A percentile compares a stretch with the other conserved stretches of the same genome.
Conservation (phyloP, 257 asterid genomes). For the Scutellaria galericulata region DNA sequence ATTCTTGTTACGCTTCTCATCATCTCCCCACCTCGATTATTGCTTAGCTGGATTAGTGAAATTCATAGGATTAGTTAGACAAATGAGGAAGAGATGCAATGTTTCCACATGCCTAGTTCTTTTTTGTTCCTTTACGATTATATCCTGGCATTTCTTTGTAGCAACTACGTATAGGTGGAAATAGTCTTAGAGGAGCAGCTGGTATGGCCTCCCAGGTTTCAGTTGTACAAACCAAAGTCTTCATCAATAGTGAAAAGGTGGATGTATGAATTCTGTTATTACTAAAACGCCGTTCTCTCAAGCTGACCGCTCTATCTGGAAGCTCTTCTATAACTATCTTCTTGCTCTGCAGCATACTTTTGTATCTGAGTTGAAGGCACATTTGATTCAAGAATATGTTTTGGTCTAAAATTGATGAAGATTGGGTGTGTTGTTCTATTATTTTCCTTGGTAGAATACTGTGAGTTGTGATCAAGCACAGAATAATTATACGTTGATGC, state of each 20-base stretch:
- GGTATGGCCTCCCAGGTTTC: slow-evolving; percentile 26
- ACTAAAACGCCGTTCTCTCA: not conserved
- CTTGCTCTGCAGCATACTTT: not conserved
- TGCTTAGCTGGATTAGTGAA: slow-evolving; percentile 48
- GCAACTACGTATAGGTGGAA: slow-evolving; percentile 26
- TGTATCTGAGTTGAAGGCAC: not conserved
- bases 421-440: not conserved
- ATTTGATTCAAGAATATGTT: not conserved
- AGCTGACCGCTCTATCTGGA: not conserved
- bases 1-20: slow-evolving; percentile 34
- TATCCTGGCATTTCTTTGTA: not conserved
- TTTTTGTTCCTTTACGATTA: slow-evolving; percentile 3
- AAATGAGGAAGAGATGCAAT: slow-evolving; percentile 41
- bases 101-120: slow-evolving; percentile 29
- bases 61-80: slow-evolving; percentile 51
- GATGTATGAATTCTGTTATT: not conserved
- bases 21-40: slow-evolving; percentile 45
- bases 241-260: slow-evolving; percentile 31
- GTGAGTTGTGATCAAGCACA: slow-evolving; percentile 4
- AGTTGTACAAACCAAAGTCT: slow-evolving; percentile 28
- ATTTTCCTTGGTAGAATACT: not conserved
- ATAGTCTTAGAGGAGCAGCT: slow-evolving; percentile 30
- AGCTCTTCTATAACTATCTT: not conserved
- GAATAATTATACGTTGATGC: not conserved
- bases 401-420: no score